Conservation (phyloP, 1,139 yeast genomes). For the Scheffersomyces insectosa region DNA sequence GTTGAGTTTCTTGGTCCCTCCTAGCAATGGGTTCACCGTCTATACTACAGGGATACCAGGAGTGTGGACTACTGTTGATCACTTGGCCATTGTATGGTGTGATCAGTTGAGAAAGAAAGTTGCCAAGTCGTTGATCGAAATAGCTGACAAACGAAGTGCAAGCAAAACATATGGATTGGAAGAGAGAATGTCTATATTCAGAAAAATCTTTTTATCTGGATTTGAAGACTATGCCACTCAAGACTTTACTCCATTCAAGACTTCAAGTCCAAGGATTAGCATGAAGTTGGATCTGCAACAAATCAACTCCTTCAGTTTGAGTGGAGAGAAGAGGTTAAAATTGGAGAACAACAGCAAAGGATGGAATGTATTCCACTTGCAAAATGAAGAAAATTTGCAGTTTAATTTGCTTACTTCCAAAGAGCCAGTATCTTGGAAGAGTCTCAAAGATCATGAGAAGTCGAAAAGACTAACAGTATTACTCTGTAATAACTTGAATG, state of each 20-base stretch:
- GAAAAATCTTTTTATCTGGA: conserved; percentile 56
- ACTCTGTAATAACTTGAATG: conserved; percentile 14
- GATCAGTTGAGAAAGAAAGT: conserved; percentile 73
- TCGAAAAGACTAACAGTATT: conserved; percentile 11
- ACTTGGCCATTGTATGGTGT: conserved; percentile 97
- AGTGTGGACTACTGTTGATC: conserved; percentile 96
- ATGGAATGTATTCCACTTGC: conserved; percentile 12
- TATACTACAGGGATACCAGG: conserved; percentile 84
- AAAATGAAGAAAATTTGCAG: conserved; percentile 4
- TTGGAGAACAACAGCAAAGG: conserved; percentile 2
- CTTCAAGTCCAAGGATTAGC: conserved; percentile 9
- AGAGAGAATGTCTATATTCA: conserved; percentile 59
- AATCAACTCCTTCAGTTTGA: conserved; percentile 23
- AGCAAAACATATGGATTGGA: conserved; percentile 49
- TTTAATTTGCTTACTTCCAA: conserved; percentile 20
- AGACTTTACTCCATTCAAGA: conserved; percentile 22
- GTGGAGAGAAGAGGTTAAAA: conserved; percentile 14
- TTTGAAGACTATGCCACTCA: conserved; percentile 44
- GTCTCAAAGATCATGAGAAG: conserved; percentile 3
- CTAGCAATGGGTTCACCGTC: conserved; percentile 76
- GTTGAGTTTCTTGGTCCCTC: conserved; percentile 70
- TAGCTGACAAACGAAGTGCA: conserved; percentile 50
- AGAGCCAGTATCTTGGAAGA: conserved; percentile 5
- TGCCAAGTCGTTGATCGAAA: conserved; percentile 59
- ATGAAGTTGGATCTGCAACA: conserved; percentile 30